Percentiles rank a stretch among this genome's conserved stretches.
Conservation (phyloP, 2,329 filamentous ascomycete genomes). For the Tolypocladium ophioglossoides region DNA sequence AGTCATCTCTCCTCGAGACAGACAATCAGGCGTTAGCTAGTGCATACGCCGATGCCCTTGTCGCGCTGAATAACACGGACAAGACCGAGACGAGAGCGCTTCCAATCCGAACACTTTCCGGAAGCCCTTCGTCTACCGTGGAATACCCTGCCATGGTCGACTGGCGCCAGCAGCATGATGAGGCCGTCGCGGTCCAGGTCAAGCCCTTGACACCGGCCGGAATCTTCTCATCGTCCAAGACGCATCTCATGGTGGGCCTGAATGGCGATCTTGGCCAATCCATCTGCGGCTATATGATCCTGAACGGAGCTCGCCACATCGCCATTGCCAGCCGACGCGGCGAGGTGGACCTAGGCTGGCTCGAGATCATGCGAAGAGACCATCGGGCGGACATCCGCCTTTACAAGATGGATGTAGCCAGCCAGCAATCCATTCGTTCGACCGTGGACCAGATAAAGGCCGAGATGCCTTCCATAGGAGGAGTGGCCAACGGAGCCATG, state of each 20-base stretch:
- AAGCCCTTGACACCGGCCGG: neutral
- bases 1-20: neutral
- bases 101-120: neutral
- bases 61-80: neutral
- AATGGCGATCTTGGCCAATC: neutral
- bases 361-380: neutral
- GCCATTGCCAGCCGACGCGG: neutral
- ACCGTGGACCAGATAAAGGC: slow-evolving; percentile 8
- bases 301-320: neutral
- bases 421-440: neutral
- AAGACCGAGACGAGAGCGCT: neutral
- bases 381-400: neutral
- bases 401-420: slow-evolving; percentile 1
- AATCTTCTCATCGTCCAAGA: neutral
- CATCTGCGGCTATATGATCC: slow-evolving; percentile 1
- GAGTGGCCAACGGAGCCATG: slow-evolving; percentile 27
- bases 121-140: neutral
- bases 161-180: neutral
- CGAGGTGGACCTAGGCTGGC: neutral
- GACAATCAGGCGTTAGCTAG: neutral
- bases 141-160: neutral
- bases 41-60: neutral
- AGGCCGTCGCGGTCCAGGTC: neutral
- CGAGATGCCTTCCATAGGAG: slow-evolving; percentile 22
- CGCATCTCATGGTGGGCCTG: neutral